phyloP scores from a whole-genome alignment of 257 asterid genomes.

The Gentiana dahurica region DNA sequence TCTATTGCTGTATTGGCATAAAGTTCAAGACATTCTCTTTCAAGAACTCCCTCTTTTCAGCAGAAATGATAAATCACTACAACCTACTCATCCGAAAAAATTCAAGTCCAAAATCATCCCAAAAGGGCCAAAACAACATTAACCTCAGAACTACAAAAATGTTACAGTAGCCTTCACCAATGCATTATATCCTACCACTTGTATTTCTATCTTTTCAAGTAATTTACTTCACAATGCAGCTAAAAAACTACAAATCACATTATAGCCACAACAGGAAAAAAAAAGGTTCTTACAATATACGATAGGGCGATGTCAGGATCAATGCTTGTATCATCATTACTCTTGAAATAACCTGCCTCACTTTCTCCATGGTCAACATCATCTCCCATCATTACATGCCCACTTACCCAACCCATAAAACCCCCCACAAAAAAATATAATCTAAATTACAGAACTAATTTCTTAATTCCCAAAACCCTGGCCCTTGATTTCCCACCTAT shows the following conservation, averaged over 20 bases:
- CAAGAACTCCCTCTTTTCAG: no score
- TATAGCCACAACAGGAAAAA: slow-evolving; percentile 17
- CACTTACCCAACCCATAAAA: slow-evolving; percentile 26
- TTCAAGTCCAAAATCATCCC: not conserved
- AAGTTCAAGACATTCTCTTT: no score
- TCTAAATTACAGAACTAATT: not conserved
- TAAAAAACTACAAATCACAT: slow-evolving; percentile 3
- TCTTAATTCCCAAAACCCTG: slow-evolving; percentile 31
- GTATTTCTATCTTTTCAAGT: slow-evolving; percentile 3
- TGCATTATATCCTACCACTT: not conserved
- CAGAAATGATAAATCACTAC: not conserved
- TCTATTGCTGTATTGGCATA: no score
- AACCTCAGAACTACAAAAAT: no score
- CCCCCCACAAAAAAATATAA: slow-evolving; percentile 9
- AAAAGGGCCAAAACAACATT: not conserved
- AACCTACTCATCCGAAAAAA: not conserved
- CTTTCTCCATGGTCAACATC: slow-evolving; percentile 87
- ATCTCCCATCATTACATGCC: slow-evolving; percentile 30
- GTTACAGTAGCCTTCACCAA: no score
- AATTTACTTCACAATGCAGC: slow-evolving; percentile 6
- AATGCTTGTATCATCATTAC: slow-evolving; percentile 45
- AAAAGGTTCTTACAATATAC: slow-evolving; percentile 70
- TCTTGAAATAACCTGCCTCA: slow-evolving; percentile 45
- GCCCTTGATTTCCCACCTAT: slow-evolving; percentile 36
- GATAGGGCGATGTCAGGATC: slow-evolving; percentile 79